phyloP scores from a whole-genome alignment of 768 basidiomycete species.

The Mycena chlorophos region DNA sequence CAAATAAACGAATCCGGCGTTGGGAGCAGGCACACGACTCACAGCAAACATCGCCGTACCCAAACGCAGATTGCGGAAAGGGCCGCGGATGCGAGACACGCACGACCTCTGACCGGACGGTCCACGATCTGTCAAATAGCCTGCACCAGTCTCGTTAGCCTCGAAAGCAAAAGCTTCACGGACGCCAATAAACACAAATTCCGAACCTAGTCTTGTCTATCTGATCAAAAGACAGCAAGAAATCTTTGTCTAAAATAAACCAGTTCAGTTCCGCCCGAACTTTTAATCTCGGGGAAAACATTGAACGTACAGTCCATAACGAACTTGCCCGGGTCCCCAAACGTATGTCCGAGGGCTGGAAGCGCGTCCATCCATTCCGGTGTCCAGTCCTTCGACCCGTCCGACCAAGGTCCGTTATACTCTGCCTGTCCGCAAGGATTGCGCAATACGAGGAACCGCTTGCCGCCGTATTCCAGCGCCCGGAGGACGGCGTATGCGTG shows the following conservation, averaged over 20 bases:
- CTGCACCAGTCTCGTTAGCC: not conserved
- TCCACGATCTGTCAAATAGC: slow-evolving; percentile 17
- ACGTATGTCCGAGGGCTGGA: slow-evolving; percentile 26
- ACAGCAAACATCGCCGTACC: slow-evolving; percentile 21
- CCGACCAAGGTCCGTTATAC: slow-evolving; percentile 33
- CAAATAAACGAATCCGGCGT: not conserved
- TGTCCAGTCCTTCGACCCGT: slow-evolving; percentile 34
- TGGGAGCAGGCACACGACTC: not conserved
- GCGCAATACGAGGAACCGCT: slow-evolving; percentile 32
- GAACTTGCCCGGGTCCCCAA: slow-evolving; percentile 34
- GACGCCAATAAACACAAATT: too few species aligned
- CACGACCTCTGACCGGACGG: slow-evolving; percentile 12
- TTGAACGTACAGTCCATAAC: slow-evolving; percentile 31
- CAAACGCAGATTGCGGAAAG: slow-evolving; percentile 9
- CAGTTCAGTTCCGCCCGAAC: not conserved
- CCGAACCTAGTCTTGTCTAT: slow-evolving; percentile 14
- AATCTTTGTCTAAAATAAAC: slow-evolving; percentile 11
- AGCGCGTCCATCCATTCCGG: slow-evolving; percentile 30
- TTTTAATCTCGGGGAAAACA: not conserved
- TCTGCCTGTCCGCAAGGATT: slow-evolving; percentile 34
- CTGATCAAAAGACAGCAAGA: slow-evolving; percentile 16
- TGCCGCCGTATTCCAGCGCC: slow-evolving; percentile 30
- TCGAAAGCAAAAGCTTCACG: not conserved
- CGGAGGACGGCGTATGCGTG: slow-evolving; percentile 34
- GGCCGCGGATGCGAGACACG: slow-evolving; percentile 12